Evolutionary conservation across 257 asterid genomes (phyloP), one percentile per base, ranked within the genome.

Genomic region (Fraxinus pennsylvanica): DNA sequence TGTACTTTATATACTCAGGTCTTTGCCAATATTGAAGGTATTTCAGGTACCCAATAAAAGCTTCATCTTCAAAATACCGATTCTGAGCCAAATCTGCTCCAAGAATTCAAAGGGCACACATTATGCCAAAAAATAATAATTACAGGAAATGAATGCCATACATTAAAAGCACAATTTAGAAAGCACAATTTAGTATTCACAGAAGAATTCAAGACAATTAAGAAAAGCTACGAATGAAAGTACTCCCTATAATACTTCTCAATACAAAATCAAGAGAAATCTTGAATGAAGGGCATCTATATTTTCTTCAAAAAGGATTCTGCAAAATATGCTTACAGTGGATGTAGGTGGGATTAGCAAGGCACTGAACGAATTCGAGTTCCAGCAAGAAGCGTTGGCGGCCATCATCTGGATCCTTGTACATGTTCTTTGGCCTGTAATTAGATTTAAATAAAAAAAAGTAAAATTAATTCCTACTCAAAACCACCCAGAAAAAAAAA

Each of bases 11-110:
- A 86, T 96, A 93, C 84, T 93, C 95, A 1, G 95, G 97, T 36
- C 91, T 88, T 84, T 93, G 99, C 99, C 98, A 93, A 82, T 93
- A 91, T 76, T 90, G 99, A 71, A 96, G 98, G 87, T 93, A 93
- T 78, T 90, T 93, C 81, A 93, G 88, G 85, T 96, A 96, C 75
- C 96, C 97, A 70, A 93, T 91, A 68, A 93, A 96, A 68, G 96
- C 93, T 82, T 93, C 98, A 84, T 93, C 97, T 86, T 96, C 98
- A 72, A 93, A 92, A 80, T 93, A 96, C 68, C 97, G 81, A 79
- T 93, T 96, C 84, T 96, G 97, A 83, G 99, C 99, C 90, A 96
- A 91, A 90, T 96, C 99, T 93, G 85, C 78, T 78, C 54, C 74
- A 71, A 45, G 29, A 9, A 61, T 61, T 21, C 68, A 3, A 76